Conservation (phyloP, 2,329 filamentous ascomycete genomes). For the Plectosphaerella sp. region DNA sequence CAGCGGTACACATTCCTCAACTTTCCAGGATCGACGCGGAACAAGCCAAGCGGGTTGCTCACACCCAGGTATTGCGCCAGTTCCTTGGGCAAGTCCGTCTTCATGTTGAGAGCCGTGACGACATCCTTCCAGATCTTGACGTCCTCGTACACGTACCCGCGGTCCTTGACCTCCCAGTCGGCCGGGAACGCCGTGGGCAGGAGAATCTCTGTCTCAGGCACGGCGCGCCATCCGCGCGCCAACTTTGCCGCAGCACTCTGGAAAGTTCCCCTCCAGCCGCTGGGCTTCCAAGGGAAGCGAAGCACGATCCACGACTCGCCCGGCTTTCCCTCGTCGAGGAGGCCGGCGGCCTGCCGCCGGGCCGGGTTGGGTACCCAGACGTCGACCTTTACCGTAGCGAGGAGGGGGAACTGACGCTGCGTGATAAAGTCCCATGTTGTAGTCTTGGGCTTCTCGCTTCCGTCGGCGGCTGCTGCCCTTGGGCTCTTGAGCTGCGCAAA, state of each 20-base stretch:
- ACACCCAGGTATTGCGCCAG: conserved; percentile 63
- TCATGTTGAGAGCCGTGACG: conserved; percentile 51
- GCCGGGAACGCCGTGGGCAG: conserved; percentile 62
- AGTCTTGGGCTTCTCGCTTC: conserved; percentile 30
- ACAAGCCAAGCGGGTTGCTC: conserved; percentile 61
- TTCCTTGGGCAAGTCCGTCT: conserved; percentile 55
- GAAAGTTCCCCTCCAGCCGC: conserved; percentile 41
- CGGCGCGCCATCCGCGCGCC: conserved; percentile 38
- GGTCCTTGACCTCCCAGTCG: conserved; percentile 48
- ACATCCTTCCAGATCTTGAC: conserved; percentile 63
- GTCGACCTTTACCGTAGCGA: conserved; percentile 66
- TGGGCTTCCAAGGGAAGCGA: conserved; percentile 58
- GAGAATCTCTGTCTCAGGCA: conserved; percentile 59
- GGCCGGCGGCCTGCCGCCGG: conserved; percentile 41
- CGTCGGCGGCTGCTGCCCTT: conserved; percentile 34
- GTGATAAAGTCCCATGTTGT: conserved; percentile 68
- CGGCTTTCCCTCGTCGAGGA: conserved; percentile 34
- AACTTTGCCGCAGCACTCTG: conserved; percentile 46
- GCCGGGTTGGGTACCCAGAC: conserved; percentile 65
- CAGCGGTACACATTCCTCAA: conserved; percentile 56
- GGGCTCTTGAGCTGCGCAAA: conserved; percentile 65
- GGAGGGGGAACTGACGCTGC: conserved; percentile 61
- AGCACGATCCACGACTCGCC: conserved; percentile 59
- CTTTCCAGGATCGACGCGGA: conserved; percentile 58
- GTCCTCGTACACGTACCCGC: conserved; percentile 55